Evolutionary conservation across 2,329 filamentous ascomycete species (phyloP).

Genomic region (Aspergillus brasiliensis): DNA sequence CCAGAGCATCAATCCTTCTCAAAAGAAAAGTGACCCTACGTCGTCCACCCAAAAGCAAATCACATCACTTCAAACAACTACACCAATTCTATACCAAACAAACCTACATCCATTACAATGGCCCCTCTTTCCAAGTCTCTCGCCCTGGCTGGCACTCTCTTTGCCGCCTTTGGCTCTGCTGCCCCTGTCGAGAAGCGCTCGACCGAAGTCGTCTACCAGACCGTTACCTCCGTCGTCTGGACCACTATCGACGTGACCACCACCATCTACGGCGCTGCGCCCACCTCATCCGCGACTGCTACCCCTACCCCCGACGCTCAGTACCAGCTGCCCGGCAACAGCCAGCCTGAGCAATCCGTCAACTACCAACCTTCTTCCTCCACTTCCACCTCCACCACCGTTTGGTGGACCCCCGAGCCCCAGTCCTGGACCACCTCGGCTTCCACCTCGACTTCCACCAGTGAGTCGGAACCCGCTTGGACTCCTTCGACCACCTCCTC

Average conservation of each 20-base stretch:
- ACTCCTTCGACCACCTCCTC: constrained; percentile 3
- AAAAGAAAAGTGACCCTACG: neutral
- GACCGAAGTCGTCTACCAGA: constrained; percentile 49
- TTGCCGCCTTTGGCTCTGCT: constrained; percentile 34
- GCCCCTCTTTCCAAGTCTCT: constrained; percentile 42
- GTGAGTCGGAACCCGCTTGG: neutral
- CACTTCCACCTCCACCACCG: constrained; percentile 12
- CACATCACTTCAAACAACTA: constrained; percentile 9
- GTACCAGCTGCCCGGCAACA: neutral
- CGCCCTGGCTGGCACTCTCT: constrained; percentile 38
- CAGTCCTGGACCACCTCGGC: constrained; percentile 5
- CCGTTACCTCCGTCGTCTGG: constrained; percentile 50
- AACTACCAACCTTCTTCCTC: constrained; percentile 7
- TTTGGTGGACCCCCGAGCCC: constrained; percentile 17
- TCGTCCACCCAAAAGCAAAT: constrained; percentile 11
- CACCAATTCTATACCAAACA: neutral
- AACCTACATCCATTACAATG: constrained; percentile 26
- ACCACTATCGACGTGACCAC: constrained; percentile 53
- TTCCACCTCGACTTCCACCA: neutral
- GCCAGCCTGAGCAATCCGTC: neutral
- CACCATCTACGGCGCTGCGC: constrained; percentile 47
- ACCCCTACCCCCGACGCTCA: constrained; percentile 20
- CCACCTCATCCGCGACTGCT: constrained; percentile 16
- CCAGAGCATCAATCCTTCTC: constrained; percentile 11
- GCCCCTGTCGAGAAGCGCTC: constrained; percentile 43